Evolutionary conservation across 306 rosid species (phyloP), one percentile per base, ranked within the genome.

Genomic region (Rubus idaeus): DNA sequence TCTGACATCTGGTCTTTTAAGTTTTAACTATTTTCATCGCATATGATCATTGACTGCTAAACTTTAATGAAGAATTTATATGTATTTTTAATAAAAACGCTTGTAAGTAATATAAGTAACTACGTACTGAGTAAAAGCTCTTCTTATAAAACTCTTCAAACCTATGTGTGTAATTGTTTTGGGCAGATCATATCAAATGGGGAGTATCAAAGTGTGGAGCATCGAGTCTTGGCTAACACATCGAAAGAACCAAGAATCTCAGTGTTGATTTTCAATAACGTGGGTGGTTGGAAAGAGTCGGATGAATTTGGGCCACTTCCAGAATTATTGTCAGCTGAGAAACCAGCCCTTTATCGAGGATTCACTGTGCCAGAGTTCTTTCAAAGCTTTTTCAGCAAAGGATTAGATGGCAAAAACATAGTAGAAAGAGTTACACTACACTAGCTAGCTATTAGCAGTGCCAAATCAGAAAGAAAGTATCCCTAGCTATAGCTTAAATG

Each of bases 151-250:
- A 1, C 30, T 26, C 30, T 26, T 26, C 30, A 26, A 30, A 30
- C 35, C 1, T 1, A 20, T 2, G 30, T 56, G 39, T 58, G 8
- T 11, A 10, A 40, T 6, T 30, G 13, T 30, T 5, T 5, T 35
- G 41, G 20, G 50, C 41, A 79, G 86, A 69, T 82, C 55, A 46
- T 73, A 58, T 60, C 82, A 3, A 85, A 85, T 14, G 86, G 83
- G 42, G 88, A 71, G 72, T 85, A 85, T 47, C 77, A 47, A 20
- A 79, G 88, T 40, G 78, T 79, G 46, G 78, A 85, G 14, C 87
- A 84, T 10, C 57, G 79, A 18, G 84, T 77, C 26, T 3, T 77
- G 71, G 79, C 87, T 5, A 79, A 82, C 72, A n/a, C 78, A 2
- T 41, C 42, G 9, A 82, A 82, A 20, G 82, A 79, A 47, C 10